These are phyloP conservation scores for Populus alba DNA, from an alignment of 345 rosid species.

Conservation along the genomic window DNA sequence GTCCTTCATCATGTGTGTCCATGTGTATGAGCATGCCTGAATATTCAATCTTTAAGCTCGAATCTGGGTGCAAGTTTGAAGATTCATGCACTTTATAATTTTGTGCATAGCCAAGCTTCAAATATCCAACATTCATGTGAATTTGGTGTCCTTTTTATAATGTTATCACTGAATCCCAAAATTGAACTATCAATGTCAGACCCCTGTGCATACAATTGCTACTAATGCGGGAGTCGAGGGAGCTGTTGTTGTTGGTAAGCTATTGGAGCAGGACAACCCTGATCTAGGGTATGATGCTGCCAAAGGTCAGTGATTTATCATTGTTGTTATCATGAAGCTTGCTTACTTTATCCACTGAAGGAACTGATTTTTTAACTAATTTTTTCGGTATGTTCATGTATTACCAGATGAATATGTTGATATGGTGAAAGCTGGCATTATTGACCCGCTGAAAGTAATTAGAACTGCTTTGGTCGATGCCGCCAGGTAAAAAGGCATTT, in stretches of 20 bases:
- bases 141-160: background rate
- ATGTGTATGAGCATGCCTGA: background rate
- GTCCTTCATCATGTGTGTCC: background rate
- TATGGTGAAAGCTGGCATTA: slow-evolving; percentile 89
- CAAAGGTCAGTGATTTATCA: slow-evolving; percentile 54
- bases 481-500: slow-evolving; percentile 50
- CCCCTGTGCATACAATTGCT: slow-evolving; percentile 79
- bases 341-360: background rate
- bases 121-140: background rate
- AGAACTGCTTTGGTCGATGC: slow-evolving; percentile 96
- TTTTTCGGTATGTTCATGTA: background rate
- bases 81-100: background rate
- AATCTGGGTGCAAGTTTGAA: background rate
- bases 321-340: background rate
- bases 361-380: background rate
- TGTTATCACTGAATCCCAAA: background rate
- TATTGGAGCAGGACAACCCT: slow-evolving; percentile 75
- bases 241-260: slow-evolving; percentile 90
- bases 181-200: slow-evolving; percentile 37
- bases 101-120: background rate
- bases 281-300: slow-evolving; percentile 98
- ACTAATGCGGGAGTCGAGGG: slow-evolving; percentile 94
- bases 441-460: slow-evolving; percentile 92
- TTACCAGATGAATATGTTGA: slow-evolving; percentile 81
- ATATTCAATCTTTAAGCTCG: background rate